Percentiles rank a stretch among this genome's conserved stretches.
These are phyloP conservation scores for Aspergillus transmontanensis DNA, from an alignment of 2,329 filamentous ascomycete species.

Conservation along the genomic window DNA sequence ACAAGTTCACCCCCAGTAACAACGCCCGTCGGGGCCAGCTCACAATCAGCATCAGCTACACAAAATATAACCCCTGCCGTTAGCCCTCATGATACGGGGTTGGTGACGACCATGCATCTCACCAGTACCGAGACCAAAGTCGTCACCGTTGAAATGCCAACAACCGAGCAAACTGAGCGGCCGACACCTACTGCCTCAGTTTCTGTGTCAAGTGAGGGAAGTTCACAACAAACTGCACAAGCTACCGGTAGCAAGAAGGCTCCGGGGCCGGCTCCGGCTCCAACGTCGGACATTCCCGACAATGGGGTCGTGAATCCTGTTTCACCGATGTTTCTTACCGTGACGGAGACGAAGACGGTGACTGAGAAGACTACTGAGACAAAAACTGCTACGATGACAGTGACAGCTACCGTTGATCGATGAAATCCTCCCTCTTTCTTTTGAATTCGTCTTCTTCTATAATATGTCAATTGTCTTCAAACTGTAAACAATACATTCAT, in stretches of 20 bases:
- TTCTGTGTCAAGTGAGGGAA: background rate
- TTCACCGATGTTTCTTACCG: constrained; percentile 15
- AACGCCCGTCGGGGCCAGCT: background rate
- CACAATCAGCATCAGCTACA: background rate
- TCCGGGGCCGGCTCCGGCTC: background rate
- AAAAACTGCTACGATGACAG: background rate
- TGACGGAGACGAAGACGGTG: constrained; percentile 12
- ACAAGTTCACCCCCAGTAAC: too few species aligned
- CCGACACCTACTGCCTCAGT: background rate
- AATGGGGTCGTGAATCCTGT: constrained; percentile 13
- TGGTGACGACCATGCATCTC: background rate
- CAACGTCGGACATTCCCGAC: background rate
- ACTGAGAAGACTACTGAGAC: constrained; percentile 8
- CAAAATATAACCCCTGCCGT: background rate
- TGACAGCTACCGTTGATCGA: background rate
- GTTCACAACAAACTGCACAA: background rate
- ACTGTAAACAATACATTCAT: background rate
- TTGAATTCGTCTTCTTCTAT: background rate
- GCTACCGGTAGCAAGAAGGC: background rate
- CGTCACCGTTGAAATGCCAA: background rate
- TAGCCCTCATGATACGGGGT: background rate
- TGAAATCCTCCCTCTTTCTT: background rate
- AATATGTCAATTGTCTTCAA: background rate
- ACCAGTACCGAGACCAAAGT: background rate
- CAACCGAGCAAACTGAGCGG: background rate